A percentile compares a stretch with the other conserved stretches of the same genome.
Conservation (phyloP, 2,329 filamentous ascomycete genomes). For the Claviceps pazoutovae region DNA sequence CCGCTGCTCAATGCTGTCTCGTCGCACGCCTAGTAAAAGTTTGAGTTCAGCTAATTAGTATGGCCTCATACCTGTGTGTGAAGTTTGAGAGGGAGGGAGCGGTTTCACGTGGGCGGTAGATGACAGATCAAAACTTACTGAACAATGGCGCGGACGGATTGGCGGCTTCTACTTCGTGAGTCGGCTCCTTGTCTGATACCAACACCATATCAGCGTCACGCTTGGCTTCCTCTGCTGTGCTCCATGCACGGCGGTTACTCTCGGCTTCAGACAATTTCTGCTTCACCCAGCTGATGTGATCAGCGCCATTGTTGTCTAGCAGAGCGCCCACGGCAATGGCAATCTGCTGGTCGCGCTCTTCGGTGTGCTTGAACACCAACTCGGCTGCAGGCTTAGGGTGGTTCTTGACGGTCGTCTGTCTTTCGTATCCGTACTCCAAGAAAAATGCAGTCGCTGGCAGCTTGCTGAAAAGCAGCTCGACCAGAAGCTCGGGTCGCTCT, state of each 20-base stretch:
- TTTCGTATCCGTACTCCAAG: slow-evolving; percentile 81
- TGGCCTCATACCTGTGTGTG: background rate
- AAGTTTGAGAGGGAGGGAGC: background rate
- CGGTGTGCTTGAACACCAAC: slow-evolving; percentile 63
- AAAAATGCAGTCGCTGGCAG: slow-evolving; percentile 71
- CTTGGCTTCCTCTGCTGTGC: slow-evolving; percentile 52
- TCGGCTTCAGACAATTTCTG: slow-evolving; percentile 52
- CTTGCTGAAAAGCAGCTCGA: slow-evolving; percentile 93
- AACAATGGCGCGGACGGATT: slow-evolving; percentile 18
- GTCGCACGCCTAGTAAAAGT: slow-evolving; percentile 31
- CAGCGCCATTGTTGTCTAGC: slow-evolving; percentile 63
- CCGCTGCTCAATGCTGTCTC: slow-evolving; percentile 52
- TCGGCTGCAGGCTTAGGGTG: slow-evolving; percentile 61
- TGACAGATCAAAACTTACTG: slow-evolving; percentile 14
- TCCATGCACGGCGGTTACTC: slow-evolving; percentile 64
- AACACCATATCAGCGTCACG: slow-evolving; percentile 21
- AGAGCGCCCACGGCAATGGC: slow-evolving; percentile 68
- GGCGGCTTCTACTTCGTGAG: slow-evolving; percentile 14
- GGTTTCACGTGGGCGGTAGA: background rate
- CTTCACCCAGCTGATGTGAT: slow-evolving; percentile 73
- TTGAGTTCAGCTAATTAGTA: background rate
- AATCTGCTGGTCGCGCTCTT: slow-evolving; percentile 57
- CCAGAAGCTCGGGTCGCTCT: slow-evolving; percentile 69
- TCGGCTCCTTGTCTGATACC: slow-evolving; percentile 14
- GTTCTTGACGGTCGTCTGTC: slow-evolving; percentile 53